Evolutionary conservation across 2,329 filamentous ascomycete genomes (phyloP).

Genomic region (Cordyceps sp.): DNA sequence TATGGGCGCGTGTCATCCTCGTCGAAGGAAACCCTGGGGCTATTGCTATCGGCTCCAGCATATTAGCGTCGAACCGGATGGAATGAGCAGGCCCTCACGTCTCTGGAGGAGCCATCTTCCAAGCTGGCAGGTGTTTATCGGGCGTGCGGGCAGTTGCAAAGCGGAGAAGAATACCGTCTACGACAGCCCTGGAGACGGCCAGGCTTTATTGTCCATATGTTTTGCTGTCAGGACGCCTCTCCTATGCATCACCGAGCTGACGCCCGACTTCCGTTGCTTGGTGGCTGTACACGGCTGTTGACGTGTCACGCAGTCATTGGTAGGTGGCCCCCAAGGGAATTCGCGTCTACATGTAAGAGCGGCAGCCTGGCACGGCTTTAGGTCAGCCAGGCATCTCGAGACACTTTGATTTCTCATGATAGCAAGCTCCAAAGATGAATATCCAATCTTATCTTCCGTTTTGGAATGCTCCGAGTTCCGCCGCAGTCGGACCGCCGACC

Average conservation of each 20-base stretch:
- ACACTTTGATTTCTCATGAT: too few species aligned
- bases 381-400: background rate
- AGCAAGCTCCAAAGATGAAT: too few species aligned
- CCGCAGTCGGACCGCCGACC: background rate
- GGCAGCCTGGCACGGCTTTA: too few species aligned
- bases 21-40: background rate
- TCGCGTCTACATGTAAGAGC: too few species aligned
- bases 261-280: too few species aligned
- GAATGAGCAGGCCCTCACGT: too few species aligned
- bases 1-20: background rate
- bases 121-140: too few species aligned
- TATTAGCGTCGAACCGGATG: too few species aligned
- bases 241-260: background rate
- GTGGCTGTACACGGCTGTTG: background rate
- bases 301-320: background rate
- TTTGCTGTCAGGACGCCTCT: background rate
- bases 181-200: background rate
- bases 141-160: too few species aligned
- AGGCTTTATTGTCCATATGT: background rate
- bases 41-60: background rate
- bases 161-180: too few species aligned
- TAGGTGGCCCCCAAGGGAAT: too few species aligned
- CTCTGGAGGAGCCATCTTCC: too few species aligned
- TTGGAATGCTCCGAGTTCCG: background rate
- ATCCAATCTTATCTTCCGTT: background rate